These are phyloP conservation scores for Gaeumannomyces tritici DNA, from an alignment of 2,329 filamentous ascomycete genomes.

Conservation along the genomic window DNA sequence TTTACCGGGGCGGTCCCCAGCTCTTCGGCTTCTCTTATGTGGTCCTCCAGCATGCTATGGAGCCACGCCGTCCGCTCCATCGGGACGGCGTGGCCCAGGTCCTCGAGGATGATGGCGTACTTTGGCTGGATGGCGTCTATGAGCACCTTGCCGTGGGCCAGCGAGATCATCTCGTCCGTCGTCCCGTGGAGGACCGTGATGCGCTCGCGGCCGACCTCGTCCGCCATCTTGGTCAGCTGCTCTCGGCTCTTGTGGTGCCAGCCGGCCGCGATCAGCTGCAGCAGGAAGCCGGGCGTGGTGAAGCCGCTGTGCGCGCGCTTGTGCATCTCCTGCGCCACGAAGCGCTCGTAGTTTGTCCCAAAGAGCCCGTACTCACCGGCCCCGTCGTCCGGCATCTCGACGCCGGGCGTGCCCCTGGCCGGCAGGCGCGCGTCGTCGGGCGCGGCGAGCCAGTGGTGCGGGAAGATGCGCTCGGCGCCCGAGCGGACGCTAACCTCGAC, in stretches of 20 bases:
- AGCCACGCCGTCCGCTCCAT: constrained; percentile 65
- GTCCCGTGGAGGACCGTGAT: constrained; percentile 74
- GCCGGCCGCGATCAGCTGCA: constrained; percentile 69
- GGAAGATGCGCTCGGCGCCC: constrained; percentile 59
- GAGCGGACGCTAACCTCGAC: constrained; percentile 56
- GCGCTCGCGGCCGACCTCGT: constrained; percentile 59
- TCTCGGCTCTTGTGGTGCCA: constrained; percentile 67
- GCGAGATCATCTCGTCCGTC: constrained; percentile 67
- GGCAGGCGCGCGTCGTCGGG: constrained; percentile 50
- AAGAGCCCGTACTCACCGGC: constrained; percentile 43
- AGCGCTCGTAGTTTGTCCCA: constrained; percentile 53
- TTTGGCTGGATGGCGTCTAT: constrained; percentile 55
- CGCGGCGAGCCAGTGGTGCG: constrained; percentile 47
- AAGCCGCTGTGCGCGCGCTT: constrained; percentile 59
- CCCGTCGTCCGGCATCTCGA: constrained; percentile 5
- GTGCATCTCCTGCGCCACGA: constrained; percentile 66
- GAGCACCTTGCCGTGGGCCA: constrained; percentile 60
- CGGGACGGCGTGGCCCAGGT: constrained; percentile 65
- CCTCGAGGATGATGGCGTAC: constrained; percentile 54
- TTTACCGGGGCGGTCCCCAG: not conserved
- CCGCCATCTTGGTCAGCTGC: constrained; percentile 57
- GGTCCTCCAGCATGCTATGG: constrained; percentile 50
- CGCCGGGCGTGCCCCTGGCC: constrained; percentile 11
- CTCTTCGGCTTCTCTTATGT: constrained; percentile 38
- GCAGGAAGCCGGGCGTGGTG: constrained; percentile 56